These are phyloP conservation scores for Ananas comosus DNA, from an alignment of 176 grass and related monocot species.

Conservation along the genomic window DNA sequence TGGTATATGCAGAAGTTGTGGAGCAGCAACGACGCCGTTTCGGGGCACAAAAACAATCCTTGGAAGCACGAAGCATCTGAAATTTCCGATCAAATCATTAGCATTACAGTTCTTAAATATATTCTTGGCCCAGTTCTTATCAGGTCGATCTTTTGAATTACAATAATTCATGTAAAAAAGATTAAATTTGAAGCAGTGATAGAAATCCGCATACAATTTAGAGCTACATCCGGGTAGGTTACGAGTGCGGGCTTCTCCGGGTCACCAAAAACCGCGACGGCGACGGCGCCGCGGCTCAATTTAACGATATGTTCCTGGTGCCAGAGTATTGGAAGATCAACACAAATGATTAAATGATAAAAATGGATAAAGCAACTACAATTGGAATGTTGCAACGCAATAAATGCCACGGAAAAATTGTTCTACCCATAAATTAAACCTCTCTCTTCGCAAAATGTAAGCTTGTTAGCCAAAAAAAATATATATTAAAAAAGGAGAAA, in stretches of 20 bases:
- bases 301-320: conserved; percentile 16
- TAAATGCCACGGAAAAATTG: too few relatives aligned
- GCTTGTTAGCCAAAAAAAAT: too few relatives aligned
- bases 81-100: background rate
- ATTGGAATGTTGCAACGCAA: background rate
- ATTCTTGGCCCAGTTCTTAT: background rate
- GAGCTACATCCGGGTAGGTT: conserved; percentile 23
- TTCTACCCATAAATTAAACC: too few relatives aligned
- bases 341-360: background rate
- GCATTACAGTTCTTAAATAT: background rate
- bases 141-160: background rate
- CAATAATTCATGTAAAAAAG: background rate
- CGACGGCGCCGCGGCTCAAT: conserved; percentile 7
- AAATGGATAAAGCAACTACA: background rate
- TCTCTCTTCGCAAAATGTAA: too few relatives aligned
- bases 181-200: background rate
- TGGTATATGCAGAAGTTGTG: conserved; percentile 25
- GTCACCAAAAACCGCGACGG: conserved; percentile 14
- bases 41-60: conserved; percentile 19
- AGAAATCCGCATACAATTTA: conserved; percentile 10
- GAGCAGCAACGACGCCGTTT: conserved; percentile 19
- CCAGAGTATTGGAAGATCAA: background rate
- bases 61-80: conserved; percentile 20
- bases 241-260: conserved; percentile 11
- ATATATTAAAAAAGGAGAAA: too few relatives aligned